phyloP scores from a whole-genome alignment of 2,329 filamentous ascomycete genomes.

The Fusarium miscanthi region DNA sequence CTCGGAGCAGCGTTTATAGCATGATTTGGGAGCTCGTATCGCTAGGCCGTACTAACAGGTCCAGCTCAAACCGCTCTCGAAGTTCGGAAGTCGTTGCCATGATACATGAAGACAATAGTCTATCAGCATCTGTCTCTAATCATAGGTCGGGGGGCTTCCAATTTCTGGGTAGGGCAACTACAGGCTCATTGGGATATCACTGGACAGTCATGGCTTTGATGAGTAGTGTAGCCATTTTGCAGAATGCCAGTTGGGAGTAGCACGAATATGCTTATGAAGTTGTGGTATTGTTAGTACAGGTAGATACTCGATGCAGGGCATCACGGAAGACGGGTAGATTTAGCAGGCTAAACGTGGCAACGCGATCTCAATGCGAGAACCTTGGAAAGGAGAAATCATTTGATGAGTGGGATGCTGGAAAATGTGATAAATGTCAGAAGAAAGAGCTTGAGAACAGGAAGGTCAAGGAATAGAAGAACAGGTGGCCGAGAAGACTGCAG shows the following conservation, averaged over 20 bases:
- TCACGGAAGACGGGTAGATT: not conserved
- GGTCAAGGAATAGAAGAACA: no score
- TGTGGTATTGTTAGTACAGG: no score
- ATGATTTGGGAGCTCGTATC: slow-evolving; percentile 32
- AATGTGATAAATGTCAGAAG: no score
- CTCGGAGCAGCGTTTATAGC: not conserved
- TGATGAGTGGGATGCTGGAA: no score
- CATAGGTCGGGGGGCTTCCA: slow-evolving; percentile 12
- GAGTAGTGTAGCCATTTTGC: slow-evolving; percentile 15
- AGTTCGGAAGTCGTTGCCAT: slow-evolving; percentile 24
- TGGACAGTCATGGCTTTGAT: slow-evolving; percentile 27
- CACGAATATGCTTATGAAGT: fast-evolving
- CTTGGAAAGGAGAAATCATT: no score
- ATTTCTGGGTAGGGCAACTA: slow-evolving; percentile 15
- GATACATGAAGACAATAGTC: slow-evolving; percentile 8
- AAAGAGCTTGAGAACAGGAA: no score
- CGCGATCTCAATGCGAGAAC: no score
- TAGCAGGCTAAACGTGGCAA: not conserved
- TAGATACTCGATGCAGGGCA: fast-evolving
- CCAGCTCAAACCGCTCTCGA: not conserved
- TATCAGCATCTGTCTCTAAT: not conserved
- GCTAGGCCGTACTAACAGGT: not conserved
- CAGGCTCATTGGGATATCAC: slow-evolving; percentile 23
- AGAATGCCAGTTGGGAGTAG: not conserved
- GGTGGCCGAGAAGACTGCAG: not conserved